Evolutionary conservation across 73 alveolate species (phyloP), one percentile per base, ranked within the genome.

Genomic region (Blepharisma japonicum): DNA sequence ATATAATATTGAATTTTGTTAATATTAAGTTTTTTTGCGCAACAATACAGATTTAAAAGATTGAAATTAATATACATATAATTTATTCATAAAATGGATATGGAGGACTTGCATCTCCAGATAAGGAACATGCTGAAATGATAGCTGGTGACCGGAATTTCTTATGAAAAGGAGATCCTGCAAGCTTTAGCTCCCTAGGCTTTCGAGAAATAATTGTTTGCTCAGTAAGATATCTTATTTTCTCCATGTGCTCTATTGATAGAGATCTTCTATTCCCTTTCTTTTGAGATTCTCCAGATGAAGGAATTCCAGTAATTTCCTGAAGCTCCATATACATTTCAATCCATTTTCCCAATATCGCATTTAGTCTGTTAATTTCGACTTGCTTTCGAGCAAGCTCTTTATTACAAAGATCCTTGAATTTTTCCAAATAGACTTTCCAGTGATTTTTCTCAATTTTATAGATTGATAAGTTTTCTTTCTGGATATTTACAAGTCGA

Each of bases 331-430:
- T 23, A 81, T 72, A 81, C 20, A 72, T 77, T 21, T 81, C 83
- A 23, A 81, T 74, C 89, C 89, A 81, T 45, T 55, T 67, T 68
- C 84, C 89, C 46, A 81, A 55, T 0, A 81, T 32, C 38, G 27
- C 89, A 46, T 81, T 81, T 1, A 81, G 77, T 50, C 72, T 76
- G 25, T 70, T 53, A 55, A 77, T 46, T 71, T 81, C 89, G 21
- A 45, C 55, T 68, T 81, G 74, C 45, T 81, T 81, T 55, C 80
- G 72, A 9, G 46, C 55, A 46, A 81, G 81, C 42, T 81, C 89
- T 23, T 77, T 9, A 27, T 55, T 80, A 55, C 76, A 72, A 55
- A 81, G 48, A 27, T 81, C 84, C 55, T 81, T 81, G 45, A 76
- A 67, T 54, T 55, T 48, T 11, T 81, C 80, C 8, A 81, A 42